Conservation (phyloP, 139 green algal species). For the Chlorella sp. region DNA sequence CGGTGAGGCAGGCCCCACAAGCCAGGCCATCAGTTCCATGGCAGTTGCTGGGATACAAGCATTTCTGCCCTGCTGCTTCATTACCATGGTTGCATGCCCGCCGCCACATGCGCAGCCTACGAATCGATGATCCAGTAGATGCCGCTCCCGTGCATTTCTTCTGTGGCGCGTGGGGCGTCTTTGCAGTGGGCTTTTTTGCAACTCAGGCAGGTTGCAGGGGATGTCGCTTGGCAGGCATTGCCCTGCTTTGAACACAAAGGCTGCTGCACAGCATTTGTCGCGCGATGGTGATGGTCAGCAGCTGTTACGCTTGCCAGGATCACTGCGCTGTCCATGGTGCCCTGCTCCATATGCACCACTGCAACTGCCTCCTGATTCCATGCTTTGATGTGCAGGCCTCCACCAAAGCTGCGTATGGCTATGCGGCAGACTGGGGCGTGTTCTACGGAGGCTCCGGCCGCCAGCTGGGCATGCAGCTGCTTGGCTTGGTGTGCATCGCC, state of each 20-base stretch:
- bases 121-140: slow-evolving; percentile 80
- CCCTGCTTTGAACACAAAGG: too few relatives aligned
- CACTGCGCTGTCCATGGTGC: too few relatives aligned
- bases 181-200: slow-evolving; percentile 42
- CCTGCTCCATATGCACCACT: too few relatives aligned
- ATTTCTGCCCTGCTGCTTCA: too few relatives aligned
- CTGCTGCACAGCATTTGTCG: too few relatives aligned
- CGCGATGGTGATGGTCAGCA: too few relatives aligned
- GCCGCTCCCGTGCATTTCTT: slow-evolving; percentile 67
- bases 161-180: slow-evolving; percentile 61
- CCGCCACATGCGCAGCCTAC: slow-evolving; percentile 14
- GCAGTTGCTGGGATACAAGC: too few relatives aligned
- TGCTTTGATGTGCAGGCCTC: too few relatives aligned
- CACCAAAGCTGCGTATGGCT: not conserved
- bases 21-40: too few relatives aligned
- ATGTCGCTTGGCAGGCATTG: not conserved
- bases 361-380: too few relatives aligned
- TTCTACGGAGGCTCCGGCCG: slow-evolving; percentile 46
- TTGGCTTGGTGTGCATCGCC: slow-evolving; percentile 29
- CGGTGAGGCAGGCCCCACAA: not conserved
- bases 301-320: too few relatives aligned
- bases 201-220: not conserved
- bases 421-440: slow-evolving; percentile 27
- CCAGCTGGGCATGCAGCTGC: slow-evolving; percentile 51
- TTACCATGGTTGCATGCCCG: not conserved